Evolutionary conservation across 495 filamentous ascomycete genomes (phyloP).

Genomic region (Podospora fimiseda): DNA sequence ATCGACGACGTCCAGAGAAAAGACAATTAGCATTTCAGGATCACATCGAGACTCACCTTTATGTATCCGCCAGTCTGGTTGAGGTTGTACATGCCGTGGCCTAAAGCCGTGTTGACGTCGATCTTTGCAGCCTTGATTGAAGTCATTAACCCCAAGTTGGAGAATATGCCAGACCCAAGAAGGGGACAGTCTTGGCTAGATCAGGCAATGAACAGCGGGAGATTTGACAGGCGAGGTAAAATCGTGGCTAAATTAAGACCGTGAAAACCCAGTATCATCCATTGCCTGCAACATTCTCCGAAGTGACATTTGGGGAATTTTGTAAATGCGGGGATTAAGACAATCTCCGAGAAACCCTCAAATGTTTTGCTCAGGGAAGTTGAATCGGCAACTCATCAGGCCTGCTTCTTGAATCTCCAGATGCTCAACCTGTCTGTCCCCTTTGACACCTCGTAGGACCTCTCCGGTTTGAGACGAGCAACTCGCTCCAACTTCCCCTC

Average conservation of each 20-base stretch:
- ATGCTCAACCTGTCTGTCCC: conserved; percentile 24
- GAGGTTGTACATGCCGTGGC: background rate
- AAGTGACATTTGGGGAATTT: background rate
- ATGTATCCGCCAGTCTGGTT: background rate
- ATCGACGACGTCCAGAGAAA: too few relatives aligned
- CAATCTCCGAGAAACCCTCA: background rate
- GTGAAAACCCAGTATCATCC: background rate
- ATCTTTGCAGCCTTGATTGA: background rate
- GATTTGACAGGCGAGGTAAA: background rate
- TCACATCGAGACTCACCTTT: background rate
- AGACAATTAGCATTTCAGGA: background rate
- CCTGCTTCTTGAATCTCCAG: conserved; percentile 11
- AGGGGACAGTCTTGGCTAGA: background rate
- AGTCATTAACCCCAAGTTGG: background rate
- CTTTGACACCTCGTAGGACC: conserved; percentile 52
- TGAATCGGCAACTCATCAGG: too few relatives aligned
- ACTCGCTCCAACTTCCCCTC: conserved; percentile 48
- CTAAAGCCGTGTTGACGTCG: background rate
- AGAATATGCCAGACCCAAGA: background rate
- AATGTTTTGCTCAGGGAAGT: too few relatives aligned
- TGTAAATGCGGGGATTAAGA: background rate
- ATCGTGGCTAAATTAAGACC: background rate
- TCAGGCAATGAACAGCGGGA: background rate
- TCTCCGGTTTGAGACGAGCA: conserved; percentile 55
- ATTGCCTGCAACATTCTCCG: background rate